Evolutionary conservation across 2,329 filamentous ascomycete genomes (phyloP), one percentile per base, ranked within the genome.

Genomic region (Ceratocystis cacaofunesta): DNA sequence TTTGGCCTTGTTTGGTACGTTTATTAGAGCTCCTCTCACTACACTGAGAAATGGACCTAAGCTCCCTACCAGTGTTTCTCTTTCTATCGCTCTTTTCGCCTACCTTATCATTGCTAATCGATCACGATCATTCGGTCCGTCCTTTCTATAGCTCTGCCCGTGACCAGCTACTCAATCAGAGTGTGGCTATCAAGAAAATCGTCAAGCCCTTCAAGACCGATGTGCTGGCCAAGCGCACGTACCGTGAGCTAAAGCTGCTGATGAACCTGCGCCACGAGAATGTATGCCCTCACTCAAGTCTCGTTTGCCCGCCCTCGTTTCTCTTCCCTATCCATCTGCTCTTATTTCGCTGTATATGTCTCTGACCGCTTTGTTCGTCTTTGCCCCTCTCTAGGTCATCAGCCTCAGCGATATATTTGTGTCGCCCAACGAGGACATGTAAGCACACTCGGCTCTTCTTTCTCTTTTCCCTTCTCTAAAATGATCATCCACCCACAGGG

Each of bases 171-270:
- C 97, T 94, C 68, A 89, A 85, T 75, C 92, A 96, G 77, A 91
- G 92, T 77, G 94, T 99, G 68, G 94, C 94, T 67, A 92, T 99
- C 75, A 99, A 99, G 84, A 99, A 99, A 85, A 99, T 99, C 74
- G 97, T 99, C 92, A 99, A 97, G 81, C 94, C 94, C 8, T 99
- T 99, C 78, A 96, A 92, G 82, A 99, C 94, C n/a, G 92, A 94
- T 0, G 94, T 99, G 67, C 82, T 99, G 61, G 94, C 94, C 67
- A 99, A 99, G 81, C 85, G 94, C 74, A 99, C 94, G 70, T 99
- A 99, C 76, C 87, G 94, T 73, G 94, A 99, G 77, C 80, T 99
- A 74, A 99, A 97, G 81, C 84, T 99, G 69, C 81, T 99, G 73
- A 99, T 97, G 81, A 94, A 99, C 74, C 80, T 99, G 68, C 87